A percentile compares a stretch with the other conserved stretches of the same genome.
Evolutionary conservation across 306 rosid species (phyloP).

Genomic region (Mimosa pudica): DNA sequence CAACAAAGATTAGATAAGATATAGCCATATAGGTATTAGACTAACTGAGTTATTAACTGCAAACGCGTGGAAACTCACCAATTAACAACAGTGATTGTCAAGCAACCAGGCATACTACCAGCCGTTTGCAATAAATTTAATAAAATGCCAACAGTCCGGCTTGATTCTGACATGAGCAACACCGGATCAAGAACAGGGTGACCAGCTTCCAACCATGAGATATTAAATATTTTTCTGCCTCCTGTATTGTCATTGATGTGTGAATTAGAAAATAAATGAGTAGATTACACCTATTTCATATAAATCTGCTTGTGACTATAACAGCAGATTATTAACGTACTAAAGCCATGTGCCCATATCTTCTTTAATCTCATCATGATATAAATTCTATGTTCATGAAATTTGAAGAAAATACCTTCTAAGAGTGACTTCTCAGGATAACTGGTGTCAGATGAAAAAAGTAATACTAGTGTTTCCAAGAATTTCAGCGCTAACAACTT

Average conservation of each 20-base stretch:
- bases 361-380: constrained; percentile 3
- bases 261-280: constrained; percentile 37
- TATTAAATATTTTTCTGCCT: constrained; percentile 58
- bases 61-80: constrained; percentile 66
- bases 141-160: constrained; percentile 68
- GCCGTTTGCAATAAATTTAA: constrained; percentile 76
- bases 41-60: constrained; percentile 21
- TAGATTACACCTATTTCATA: constrained; percentile 25
- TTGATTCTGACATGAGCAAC: constrained; percentile 80
- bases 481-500: constrained; percentile 87
- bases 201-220: constrained; percentile 80
- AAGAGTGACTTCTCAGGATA: constrained; percentile 57
- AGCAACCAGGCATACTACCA: constrained; percentile 71
- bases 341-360: constrained; percentile 3
- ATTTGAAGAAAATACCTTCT: constrained; percentile 66
- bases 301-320: constrained; percentile 7
- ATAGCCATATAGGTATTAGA: constrained; percentile 11
- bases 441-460: constrained; percentile 65
- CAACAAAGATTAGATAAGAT: constrained; percentile 19
- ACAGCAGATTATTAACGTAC: constrained; percentile 8
- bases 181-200: constrained; percentile 83
- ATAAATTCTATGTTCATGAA: constrained; percentile 11
- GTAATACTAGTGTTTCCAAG: constrained; percentile 79
- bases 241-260: constrained; percentile 46
- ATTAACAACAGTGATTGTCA: constrained; percentile 76